Conservation (phyloP, 306 rosid genomes). For the Urtica urens region DNA sequence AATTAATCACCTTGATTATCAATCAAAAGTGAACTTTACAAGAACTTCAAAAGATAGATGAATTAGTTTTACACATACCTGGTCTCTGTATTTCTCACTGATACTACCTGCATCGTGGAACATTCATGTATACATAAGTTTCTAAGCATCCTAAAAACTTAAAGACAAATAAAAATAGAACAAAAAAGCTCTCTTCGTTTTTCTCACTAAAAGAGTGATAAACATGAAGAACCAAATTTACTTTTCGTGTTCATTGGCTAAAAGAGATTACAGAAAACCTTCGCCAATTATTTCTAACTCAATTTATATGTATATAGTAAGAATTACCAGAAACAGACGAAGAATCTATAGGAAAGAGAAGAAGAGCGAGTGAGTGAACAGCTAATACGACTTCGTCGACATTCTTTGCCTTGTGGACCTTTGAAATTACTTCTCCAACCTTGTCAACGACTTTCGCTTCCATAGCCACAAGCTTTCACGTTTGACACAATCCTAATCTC, state of each 20-base stretch:
- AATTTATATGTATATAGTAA: neutral
- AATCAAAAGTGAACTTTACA: neutral
- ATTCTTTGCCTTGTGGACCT: constrained; percentile 41
- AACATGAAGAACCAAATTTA: too few species aligned
- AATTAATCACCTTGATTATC: neutral
- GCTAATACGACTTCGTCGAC: constrained; percentile 68
- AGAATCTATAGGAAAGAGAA: constrained; percentile 57
- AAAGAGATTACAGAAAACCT: too few species aligned
- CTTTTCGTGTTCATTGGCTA: too few species aligned
- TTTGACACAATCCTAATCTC: too few species aligned
- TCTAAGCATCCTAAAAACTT: neutral
- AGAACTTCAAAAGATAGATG: constrained; percentile 4
- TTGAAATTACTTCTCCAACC: constrained; percentile 54
- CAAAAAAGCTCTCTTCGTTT: neutral
- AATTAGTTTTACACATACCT: constrained; percentile 54
- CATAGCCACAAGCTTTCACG: constrained; percentile 25
- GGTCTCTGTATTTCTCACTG: constrained; percentile 40
- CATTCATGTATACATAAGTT: constrained; percentile 4
- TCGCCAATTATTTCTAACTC: too few species aligned
- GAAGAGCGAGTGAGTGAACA: constrained; percentile 56
- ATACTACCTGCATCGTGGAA: constrained; percentile 39
- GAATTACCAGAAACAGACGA: constrained; percentile 46
- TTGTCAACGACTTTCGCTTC: constrained; percentile 35
- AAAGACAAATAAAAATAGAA: neutral
- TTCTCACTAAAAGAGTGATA: neutral